Percentiles rank a stretch among this genome's conserved stretches.
Conservation (phyloP, 1,139 yeast genomes). For the Debaryomyces udenii region DNA sequence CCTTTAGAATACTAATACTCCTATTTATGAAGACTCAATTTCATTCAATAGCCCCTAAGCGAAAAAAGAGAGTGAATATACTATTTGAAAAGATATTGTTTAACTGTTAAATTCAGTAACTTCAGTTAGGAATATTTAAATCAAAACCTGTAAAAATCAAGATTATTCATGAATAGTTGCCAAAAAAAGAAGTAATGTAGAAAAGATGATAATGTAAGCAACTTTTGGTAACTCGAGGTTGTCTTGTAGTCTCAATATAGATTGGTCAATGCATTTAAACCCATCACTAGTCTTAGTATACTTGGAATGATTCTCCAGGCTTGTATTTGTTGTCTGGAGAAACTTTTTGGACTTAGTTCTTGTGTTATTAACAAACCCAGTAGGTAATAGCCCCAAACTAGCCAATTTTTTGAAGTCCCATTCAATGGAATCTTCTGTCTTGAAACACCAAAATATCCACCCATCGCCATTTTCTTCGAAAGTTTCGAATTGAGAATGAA, state of each 20-base stretch:
- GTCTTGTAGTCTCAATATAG: background rate
- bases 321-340: background rate
- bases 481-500: constrained; percentile 24
- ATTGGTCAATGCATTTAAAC: background rate
- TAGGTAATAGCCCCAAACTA: constrained; percentile 10
- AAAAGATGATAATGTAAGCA: background rate
- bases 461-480: constrained; percentile 21
- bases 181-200: background rate
- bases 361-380: background rate
- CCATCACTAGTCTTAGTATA: constrained; percentile 1
- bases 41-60: no score
- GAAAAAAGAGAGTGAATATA: no score
- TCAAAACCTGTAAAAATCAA: no score
- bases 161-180: background rate
- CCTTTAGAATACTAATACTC: background rate
- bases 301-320: background rate
- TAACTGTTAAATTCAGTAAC: no score
- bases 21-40: no score
- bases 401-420: constrained; percentile 24
- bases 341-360: background rate
- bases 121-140: no score
- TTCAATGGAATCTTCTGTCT: constrained; percentile 25
- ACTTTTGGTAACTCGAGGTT: constrained; percentile 2
- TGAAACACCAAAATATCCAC: constrained; percentile 32
- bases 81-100: no score